These are phyloP conservation scores for Sphaerobolus stellatus DNA, from an alignment of 1,284 basidiomycete species.

Conservation along the genomic window DNA sequence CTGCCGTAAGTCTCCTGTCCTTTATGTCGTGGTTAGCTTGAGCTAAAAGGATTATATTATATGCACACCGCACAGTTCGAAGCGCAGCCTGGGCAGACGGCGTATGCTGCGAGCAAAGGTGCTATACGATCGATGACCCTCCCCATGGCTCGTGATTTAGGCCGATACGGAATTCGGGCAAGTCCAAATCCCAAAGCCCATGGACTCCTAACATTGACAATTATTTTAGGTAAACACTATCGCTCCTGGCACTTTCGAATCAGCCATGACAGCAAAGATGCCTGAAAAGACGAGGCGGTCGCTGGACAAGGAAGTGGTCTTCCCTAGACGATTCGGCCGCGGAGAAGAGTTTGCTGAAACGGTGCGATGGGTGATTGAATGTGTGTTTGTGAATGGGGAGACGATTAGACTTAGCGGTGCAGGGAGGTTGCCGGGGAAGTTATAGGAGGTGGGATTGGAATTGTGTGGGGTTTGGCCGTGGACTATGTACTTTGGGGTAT, in stretches of 20 bases:
- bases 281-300: constrained; percentile 37
- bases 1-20: constrained; percentile 52
- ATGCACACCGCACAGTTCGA: constrained; percentile 35
- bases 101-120: constrained; percentile 55
- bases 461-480: no score
- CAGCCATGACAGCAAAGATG: constrained; percentile 46
- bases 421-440: constrained; percentile 32
- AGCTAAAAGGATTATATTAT: not conserved
- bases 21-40: not conserved
- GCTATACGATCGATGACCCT: constrained; percentile 54
- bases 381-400: constrained; percentile 58
- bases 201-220: not conserved
- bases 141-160: constrained; percentile 54
- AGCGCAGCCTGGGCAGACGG: constrained; percentile 51
- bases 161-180: constrained; percentile 50
- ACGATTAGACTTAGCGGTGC: constrained; percentile 52
- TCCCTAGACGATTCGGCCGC: constrained; percentile 46
- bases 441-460: constrained; percentile 25
- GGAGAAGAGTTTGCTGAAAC: constrained; percentile 53
- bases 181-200: not conserved
- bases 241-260: constrained; percentile 51
- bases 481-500: no score
- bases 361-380: constrained; percentile 51
- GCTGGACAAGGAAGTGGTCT: constrained; percentile 38
- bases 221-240: constrained; percentile 37